Evolutionary conservation across 257 asterid genomes (phyloP).

Genomic region (Marsdenia floribunda): DNA sequence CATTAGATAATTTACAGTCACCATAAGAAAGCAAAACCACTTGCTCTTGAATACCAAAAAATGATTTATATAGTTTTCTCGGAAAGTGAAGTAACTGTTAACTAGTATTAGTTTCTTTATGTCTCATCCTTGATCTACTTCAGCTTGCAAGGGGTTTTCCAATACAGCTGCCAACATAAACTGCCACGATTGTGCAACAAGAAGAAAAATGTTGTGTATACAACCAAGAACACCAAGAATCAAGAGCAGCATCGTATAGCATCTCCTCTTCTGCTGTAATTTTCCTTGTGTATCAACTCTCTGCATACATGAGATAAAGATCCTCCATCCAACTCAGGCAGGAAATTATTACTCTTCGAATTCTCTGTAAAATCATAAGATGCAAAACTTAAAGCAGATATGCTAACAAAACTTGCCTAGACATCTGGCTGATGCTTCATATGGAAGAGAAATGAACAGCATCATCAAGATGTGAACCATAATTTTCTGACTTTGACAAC

Average conservation of each 20-base stretch:
- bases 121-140: background rate
- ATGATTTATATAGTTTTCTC: background rate
- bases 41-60: too few species aligned
- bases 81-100: background rate
- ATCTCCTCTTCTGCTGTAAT: background rate
- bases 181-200: background rate
- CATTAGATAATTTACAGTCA: background rate
- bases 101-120: background rate
- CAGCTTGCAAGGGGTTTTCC: background rate
- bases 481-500: constrained; percentile 33
- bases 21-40: background rate
- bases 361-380: background rate
- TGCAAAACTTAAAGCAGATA: background rate
- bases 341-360: background rate
- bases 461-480: constrained; percentile 21
- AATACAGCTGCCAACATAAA: background rate
- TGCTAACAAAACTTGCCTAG: background rate
- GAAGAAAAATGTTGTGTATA: background rate
- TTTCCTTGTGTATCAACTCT: background rate
- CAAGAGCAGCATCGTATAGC: background rate
- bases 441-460: background rate
- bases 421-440: background rate
- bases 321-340: background rate
- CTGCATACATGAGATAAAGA: background rate
- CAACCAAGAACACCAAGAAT: background rate